Percentiles rank a stretch among this genome's conserved stretches.
phyloP scores from a whole-genome alignment of 2,329 filamentous ascomycete genomes.

The Ophiocordyceps camponoti-leonardi region DNA sequence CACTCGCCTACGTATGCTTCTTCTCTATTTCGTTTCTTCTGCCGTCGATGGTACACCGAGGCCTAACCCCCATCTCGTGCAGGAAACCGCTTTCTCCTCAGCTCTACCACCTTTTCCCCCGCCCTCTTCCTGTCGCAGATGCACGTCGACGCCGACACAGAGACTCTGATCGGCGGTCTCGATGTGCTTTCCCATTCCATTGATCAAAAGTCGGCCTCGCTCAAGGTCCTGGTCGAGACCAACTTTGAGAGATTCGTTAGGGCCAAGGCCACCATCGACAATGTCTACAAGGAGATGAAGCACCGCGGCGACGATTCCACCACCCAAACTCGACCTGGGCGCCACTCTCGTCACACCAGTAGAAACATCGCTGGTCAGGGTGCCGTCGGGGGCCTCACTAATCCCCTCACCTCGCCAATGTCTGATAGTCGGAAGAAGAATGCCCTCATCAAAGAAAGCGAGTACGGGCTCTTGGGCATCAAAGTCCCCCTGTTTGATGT shows the following conservation, averaged over 20 bases:
- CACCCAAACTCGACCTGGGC: slow-evolving; percentile 21
- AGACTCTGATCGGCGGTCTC: slow-evolving; percentile 63
- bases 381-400: slow-evolving; percentile 20
- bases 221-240: slow-evolving; percentile 90
- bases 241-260: slow-evolving; percentile 98
- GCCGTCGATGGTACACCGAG: too few species aligned
- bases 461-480: slow-evolving; percentile 77
- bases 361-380: slow-evolving; percentile 46
- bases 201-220: slow-evolving; percentile 90
- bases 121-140: slow-evolving; percentile 83
- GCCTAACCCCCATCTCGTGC: slow-evolving; percentile 7
- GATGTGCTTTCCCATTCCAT: slow-evolving; percentile 81
- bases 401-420: slow-evolving; percentile 17
- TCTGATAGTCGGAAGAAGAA: slow-evolving; percentile 62
- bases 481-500: slow-evolving; percentile 78
- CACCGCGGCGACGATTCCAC: slow-evolving; percentile 42
- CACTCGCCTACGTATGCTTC: slow-evolving; percentile 47
- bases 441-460: slow-evolving; percentile 79
- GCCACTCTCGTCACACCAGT: slow-evolving; percentile 51
- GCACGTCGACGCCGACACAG: slow-evolving; percentile 71
- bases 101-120: slow-evolving; percentile 89
- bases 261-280: slow-evolving; percentile 94
- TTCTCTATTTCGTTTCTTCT: slow-evolving; percentile 2
- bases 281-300: slow-evolving; percentile 97
- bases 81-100: slow-evolving; percentile 88